Base-by-base conservation (phyloP, 352 stramenopile genomes). In the Blastocystis sp. region DNA sequence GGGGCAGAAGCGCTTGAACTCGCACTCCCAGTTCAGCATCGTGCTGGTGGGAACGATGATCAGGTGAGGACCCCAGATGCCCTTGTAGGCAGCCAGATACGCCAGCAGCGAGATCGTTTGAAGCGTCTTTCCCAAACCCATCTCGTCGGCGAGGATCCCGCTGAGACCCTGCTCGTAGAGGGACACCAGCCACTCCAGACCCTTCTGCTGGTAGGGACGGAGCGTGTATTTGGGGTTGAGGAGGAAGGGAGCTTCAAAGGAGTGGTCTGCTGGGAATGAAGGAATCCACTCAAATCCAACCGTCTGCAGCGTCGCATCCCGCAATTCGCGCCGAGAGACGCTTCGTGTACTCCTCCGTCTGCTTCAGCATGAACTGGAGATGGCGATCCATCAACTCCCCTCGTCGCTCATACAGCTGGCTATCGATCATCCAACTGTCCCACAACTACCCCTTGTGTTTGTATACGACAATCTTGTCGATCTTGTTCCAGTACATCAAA, bases 1-100 rank as follows among this genome's bases (percentile, higher is more conserved):
- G 0, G 95, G 95, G 86, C 93, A 97, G 94, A 91, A 99, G 42
- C 94, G 91, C 87, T 99, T 98, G 75, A 98, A 94, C 88, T 99
- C 96, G 87, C 95, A 96, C 87, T 99, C 95, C 96, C 96, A 99
- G 87, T 99, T 99, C 24, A 98, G 92, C 34, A 99, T 91, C 85
- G 94, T 97, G 11, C 92, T 97, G 34, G 95, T 99, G 8, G 96
- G 96, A 0, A 98, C 96, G 32, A 99, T 91, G 61, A 99, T 97
- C 34, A 99, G 89, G 88, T 99, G 96, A 36, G 96, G 96, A 0
- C 96, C 96, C 96, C 96, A 99, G 40, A 98, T 92, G 7, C 95
- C 93, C 56, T 92, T 91, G 59, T 87, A 29, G 11, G 90, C 93
- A 11, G 96, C 95, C 4, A 99, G 89, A 88, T 98, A 95, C 8